These are phyloP conservation scores for Myxozyma mucilagina DNA, from an alignment of 805 yeast species.

Conservation along the genomic window DNA sequence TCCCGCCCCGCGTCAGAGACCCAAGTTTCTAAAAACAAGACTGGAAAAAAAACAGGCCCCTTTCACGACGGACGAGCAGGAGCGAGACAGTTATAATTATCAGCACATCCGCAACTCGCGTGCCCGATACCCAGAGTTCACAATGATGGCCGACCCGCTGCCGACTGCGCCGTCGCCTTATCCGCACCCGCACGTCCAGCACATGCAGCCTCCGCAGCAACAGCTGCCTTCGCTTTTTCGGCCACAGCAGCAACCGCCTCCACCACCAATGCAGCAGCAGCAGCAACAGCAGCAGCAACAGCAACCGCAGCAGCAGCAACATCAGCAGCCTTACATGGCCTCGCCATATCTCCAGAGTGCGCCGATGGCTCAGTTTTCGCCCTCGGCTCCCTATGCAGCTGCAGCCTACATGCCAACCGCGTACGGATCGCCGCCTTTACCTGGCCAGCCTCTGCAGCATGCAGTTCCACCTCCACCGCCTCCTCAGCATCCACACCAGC, in stretches of 20 bases:
- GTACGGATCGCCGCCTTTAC: background rate
- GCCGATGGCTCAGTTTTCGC: background rate
- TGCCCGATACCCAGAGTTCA: background rate
- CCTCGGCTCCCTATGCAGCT: slow-evolving; percentile 9
- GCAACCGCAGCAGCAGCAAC: background rate
- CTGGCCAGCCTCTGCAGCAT: no score
- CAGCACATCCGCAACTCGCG: no score
- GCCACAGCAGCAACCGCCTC: slow-evolving; percentile 1
- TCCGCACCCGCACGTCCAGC: slow-evolving; percentile 6
- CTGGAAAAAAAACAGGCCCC: background rate
- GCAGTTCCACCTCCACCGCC: background rate
- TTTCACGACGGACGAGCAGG: no score
- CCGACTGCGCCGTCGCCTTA: slow-evolving; percentile 1
- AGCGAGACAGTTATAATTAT: no score
- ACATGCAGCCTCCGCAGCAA: background rate
- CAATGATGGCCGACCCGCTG: slow-evolving; percentile 27
- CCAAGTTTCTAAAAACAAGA: background rate
- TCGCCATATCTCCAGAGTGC: no score
- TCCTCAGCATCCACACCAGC: slow-evolving; percentile 1
- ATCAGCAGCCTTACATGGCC: background rate
- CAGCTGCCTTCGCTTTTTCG: slow-evolving; percentile 16
- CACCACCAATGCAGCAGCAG: background rate
- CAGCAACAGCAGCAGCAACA: background rate
- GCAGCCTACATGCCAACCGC: slow-evolving; percentile 8
- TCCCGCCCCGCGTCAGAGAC: background rate